Evolutionary conservation across 208 protist genomes (phyloP), one percentile per base, ranked within the genome.

Genomic region (Wallacemonas sp.): DNA sequence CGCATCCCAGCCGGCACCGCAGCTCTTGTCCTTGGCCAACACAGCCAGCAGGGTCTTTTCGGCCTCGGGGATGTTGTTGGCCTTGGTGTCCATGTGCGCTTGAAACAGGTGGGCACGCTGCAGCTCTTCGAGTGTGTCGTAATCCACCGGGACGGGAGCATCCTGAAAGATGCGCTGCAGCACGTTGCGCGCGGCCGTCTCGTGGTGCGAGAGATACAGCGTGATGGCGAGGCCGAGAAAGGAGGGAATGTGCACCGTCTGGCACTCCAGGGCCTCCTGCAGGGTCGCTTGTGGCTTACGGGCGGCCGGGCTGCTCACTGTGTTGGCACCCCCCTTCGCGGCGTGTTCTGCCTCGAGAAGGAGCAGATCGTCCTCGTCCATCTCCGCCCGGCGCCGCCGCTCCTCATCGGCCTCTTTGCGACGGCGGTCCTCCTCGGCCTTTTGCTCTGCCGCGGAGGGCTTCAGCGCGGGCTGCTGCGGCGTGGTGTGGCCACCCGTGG

Each of bases 71-170:
- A 87, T 83, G 26, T 97, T 90, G 32, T 88, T 81, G 26, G 67
- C 74, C 43, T 76, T 60, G 14, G 96, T 80, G 70, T 96, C 80
- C 46, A 98, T 88, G 68, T 97, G 80, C 29, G 95, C 83, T 26
- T 90, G 74, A 30, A 98, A 72, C 30, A 98, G 69, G 70, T 81
- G 94, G 1, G 86, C 92, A 2, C 86, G 78, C 67, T 98, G 93
- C 8, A 94, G 16, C 16, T 70, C 73, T 38, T 58, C 24, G 49
- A 60, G 83, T 81, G 44, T 87, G 80, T 87, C 78, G 21, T 78
- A 74, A 11, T 84, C 32, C 46, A 69, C 68, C n/a, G 64, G 62
- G 24, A 68, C 34, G n/a, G 61, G 65, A 9, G 58, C 60, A 33
- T 39, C 60, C 41, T 60, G 52, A 44, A 81, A 57, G 21, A 85